Evolutionary conservation across 208 protist species (phyloP), one percentile per base, ranked within the genome.

Genomic region (Naegleria fowleri): DNA sequence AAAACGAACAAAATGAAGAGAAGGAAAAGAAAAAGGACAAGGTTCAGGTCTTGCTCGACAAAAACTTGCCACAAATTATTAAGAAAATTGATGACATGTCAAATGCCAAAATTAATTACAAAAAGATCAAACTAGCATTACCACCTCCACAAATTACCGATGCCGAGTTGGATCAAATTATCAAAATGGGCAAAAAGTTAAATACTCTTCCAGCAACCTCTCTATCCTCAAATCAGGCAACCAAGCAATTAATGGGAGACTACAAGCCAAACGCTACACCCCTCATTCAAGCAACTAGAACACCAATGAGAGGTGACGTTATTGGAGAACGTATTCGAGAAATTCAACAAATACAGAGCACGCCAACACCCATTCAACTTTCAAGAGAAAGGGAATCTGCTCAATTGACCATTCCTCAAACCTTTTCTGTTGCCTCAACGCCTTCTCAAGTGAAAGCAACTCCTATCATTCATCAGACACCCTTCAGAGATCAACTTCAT

Each of bases 291-390:
- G 15, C 76, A 33, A 59, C 88, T 91, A 36, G 33, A 55, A 48
- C 89, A 87, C 16, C 89, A 29, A 7, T 33, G 7, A 41, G 90
- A 36, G 89, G 25, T 38, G 94, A 96, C 92, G 91, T 36, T 33
- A 84, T 97, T 5, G 88, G 93, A 88, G 90, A 93, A 40, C 94
- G 97, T 88, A 95, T 95, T 39, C 91, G 96, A 89, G 96, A 97
- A 67, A 59, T 98, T 36, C 91, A 95, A 67, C 92, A 90, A 39
- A 79, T 98, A 76, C 90, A 85, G 29, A 67, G 48, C 29, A 51
- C 87, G n/a, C 58, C 94, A 88, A 98, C 96, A 6, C 96, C 96
- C n/a, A 91, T 98, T 0, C 58, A 91, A 93, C 0, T 92, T 93
- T 79, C 48, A 52, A 88, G 93, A 95, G 55, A 96, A 96, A 85